Evolutionary conservation across 495 filamentous ascomycete species (phyloP).

Genomic region (Hypoxylon crocopeplum): DNA sequence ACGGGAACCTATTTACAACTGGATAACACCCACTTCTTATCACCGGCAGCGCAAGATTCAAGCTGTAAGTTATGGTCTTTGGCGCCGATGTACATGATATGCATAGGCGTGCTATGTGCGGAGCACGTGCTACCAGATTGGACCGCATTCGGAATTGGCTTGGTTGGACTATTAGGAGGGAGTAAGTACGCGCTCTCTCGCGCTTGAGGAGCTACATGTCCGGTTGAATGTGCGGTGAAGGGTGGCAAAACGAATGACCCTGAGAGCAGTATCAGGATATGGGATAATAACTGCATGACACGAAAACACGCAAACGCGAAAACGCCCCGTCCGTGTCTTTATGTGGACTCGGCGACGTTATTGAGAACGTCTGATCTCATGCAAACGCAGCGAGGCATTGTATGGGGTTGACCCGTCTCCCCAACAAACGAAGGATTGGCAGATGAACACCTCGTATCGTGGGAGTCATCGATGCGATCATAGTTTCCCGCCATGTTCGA

Average conservation of each 20-base stretch:
- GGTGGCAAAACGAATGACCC: constrained; percentile 28
- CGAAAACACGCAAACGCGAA: constrained; percentile 25
- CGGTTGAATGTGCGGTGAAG: constrained; percentile 29
- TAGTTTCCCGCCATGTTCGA: constrained; percentile 6
- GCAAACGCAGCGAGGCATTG: constrained; percentile 17
- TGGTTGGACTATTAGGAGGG: not conserved
- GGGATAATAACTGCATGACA: constrained; percentile 3
- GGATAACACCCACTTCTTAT: constrained; percentile 11
- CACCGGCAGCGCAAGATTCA: not conserved
- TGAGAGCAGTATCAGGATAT: not conserved
- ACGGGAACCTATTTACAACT: not conserved
- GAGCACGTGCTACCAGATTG: constrained; percentile 21
- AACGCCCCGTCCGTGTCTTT: not conserved
- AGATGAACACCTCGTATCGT: constrained; percentile 23
- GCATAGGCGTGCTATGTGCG: constrained; percentile 8
- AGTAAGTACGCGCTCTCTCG: not conserved
- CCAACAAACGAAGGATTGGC: constrained; percentile 12
- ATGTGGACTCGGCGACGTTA: constrained; percentile 16
- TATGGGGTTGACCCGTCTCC: constrained; percentile 17
- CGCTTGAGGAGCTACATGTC: not conserved
- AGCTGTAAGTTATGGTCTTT: constrained; percentile 6
- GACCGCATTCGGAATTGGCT: constrained; percentile 1
- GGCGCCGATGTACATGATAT: constrained; percentile 22
- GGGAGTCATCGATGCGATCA: constrained; percentile 27
- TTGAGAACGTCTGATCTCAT: constrained; percentile 15